Base-by-base conservation (phyloP, 176 grass and related monocot species). In the Oropetium thomaeum region DNA sequence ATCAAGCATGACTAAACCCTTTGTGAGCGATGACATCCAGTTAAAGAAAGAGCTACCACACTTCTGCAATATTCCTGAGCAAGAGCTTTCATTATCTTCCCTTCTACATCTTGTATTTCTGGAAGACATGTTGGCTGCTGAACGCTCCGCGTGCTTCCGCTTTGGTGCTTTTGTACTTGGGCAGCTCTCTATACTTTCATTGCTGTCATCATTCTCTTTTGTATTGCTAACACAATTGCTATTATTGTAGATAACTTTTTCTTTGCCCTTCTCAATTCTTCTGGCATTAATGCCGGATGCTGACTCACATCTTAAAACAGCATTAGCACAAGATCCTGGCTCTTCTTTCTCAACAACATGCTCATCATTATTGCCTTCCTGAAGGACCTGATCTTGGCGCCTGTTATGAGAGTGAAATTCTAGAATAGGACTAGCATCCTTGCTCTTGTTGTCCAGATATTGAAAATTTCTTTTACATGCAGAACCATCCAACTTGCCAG, bases 1-100 rank as follows among this genome's bases (percentile, higher is more conserved):
- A 55, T 69, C 76, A 83, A 72, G 61, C 59, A 42, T 27, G 22
- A 61, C 40, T 65, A 81, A 79, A 19, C 84, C 86, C 67, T 89
- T 94, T 27, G 89, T 84, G 40, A 98, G 86, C 20, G 86, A 71
- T 49, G 95, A 94, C 71, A 98, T 93, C 95, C 95, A 98, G 72
- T 98, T 93, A 70, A 92, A 74, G 83, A 98, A 98, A 48, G 91
- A 92, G 51, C 73, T 89, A 31, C 75, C 84, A 69, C 89, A 84
- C 76, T 79, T 75, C 17, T 71, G 42, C 37, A 89, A 70, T 54
- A 86, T 70, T 68, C 64, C 87, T 49, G 81, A 79, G 31, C 75
- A 75, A 57, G 87, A 75, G 67, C 78, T 84, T 53, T 70, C 79
- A 55, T 91, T 88, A 32, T 77, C 74, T 71, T 87, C 88, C 40